Percentiles rank a stretch among this genome's conserved stretches.
Evolutionary conservation across 169 alveolate species (phyloP).

Genomic region (Babesia divergens): DNA sequence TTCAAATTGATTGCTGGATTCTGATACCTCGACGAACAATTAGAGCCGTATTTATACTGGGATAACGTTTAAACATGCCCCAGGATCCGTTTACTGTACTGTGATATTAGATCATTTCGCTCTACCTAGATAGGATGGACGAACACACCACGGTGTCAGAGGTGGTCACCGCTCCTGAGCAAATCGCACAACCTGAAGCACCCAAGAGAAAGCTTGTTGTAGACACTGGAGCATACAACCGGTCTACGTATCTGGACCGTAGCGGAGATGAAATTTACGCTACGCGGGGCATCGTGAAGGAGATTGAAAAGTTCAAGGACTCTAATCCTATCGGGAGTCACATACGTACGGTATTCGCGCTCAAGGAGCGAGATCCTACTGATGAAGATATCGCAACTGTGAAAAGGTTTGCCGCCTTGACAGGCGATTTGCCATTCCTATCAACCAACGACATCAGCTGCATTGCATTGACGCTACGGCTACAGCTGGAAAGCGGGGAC

Average conservation of each 20-base stretch:
- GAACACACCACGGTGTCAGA: background rate
- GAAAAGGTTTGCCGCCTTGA: constrained; percentile 78
- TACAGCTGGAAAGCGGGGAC: constrained; percentile 78
- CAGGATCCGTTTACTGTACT: background rate
- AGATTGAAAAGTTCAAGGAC: constrained; percentile 46
- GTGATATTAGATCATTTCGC: background rate
- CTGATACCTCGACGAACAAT: too few relatives aligned
- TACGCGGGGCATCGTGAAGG: constrained; percentile 53
- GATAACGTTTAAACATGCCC: too few relatives aligned
- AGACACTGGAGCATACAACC: constrained; percentile 66
- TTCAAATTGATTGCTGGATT: too few relatives aligned
- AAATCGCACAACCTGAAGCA: background rate
- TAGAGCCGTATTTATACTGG: too few relatives aligned
- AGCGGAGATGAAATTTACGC: constrained; percentile 48
- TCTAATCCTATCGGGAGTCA: constrained; percentile 45
- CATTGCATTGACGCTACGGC: constrained; percentile 81
- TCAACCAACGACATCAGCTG: constrained; percentile 81
- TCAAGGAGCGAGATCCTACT: constrained; percentile 67
- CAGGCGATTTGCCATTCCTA: constrained; percentile 84
- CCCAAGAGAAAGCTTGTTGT: constrained; percentile 34
- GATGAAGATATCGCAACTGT: constrained; percentile 77
- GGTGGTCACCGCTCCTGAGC: background rate
- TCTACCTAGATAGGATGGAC: background rate
- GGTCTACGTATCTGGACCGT: constrained; percentile 56
- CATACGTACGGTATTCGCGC: constrained; percentile 47